Percentiles rank a stretch among this genome's conserved stretches.
Evolutionary conservation across 768 basidiomycete genomes (phyloP).

Genomic region (Phaeotremella fagi): DNA sequence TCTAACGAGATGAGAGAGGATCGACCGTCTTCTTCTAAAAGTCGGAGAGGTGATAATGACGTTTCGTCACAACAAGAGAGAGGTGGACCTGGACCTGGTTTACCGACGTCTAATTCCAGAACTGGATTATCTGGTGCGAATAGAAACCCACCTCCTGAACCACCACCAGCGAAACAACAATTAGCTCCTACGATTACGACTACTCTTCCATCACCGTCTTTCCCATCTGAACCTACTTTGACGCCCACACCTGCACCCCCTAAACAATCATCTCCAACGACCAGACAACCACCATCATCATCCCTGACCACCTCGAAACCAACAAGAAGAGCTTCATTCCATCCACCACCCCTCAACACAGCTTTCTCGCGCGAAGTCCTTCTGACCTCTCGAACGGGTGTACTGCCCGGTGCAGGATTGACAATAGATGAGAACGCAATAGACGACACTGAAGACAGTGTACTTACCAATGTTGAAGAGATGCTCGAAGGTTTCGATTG

Average conservation of each 20-base stretch:
- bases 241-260: constrained; percentile 51
- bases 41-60: too few relatives aligned
- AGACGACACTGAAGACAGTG: constrained; percentile 66
- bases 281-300: too few relatives aligned
- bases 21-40: too few relatives aligned
- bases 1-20: too few relatives aligned
- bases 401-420: constrained; percentile 51
- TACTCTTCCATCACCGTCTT: constrained; percentile 18
- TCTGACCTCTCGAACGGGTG: constrained; percentile 29
- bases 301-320: too few relatives aligned
- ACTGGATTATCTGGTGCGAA: too few relatives aligned
- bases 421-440: constrained; percentile 56
- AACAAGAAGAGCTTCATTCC: constrained; percentile 57
- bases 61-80: too few relatives aligned
- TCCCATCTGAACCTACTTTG: constrained; percentile 4
- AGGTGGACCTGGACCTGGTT: too few relatives aligned
- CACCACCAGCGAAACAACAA: background rate
- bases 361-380: constrained; percentile 48
- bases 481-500: constrained; percentile 99
- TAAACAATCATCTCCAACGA: too few relatives aligned
- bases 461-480: constrained; percentile 88
- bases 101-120: too few relatives aligned
- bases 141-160: background rate
- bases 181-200: constrained; percentile 28
- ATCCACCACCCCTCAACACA: constrained; percentile 43